Percentiles rank a stretch among this genome's conserved stretches.
Conservation (phyloP, 176 grass and related monocot genomes). For the Carex scoparia region DNA sequence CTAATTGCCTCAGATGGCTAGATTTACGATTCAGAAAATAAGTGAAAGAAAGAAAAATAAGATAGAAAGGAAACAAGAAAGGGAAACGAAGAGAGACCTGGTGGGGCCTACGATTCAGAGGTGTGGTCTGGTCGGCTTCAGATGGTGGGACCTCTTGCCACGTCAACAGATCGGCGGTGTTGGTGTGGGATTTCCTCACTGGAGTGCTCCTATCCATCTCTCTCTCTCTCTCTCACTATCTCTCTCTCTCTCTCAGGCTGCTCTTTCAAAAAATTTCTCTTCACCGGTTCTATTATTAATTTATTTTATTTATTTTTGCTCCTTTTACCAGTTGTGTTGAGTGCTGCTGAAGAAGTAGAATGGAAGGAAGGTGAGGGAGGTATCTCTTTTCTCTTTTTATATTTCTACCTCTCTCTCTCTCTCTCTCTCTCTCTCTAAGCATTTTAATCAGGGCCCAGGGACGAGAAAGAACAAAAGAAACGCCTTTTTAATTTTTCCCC, state of each 20-base stretch:
- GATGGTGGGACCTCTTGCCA: constrained; percentile 62
- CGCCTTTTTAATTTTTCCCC: neutral
- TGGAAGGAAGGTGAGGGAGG: constrained; percentile 62
- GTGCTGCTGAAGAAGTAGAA: constrained; percentile 45
- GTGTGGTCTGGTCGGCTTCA: constrained; percentile 29
- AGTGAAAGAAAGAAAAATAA: neutral
- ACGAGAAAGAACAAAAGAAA: neutral
- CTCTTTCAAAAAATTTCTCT: neutral
- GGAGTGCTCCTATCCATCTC: constrained; percentile 83
- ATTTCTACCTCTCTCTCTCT: neutral
- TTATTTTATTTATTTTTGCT: neutral
- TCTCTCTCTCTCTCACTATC: neutral
- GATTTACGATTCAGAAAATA: neutral
- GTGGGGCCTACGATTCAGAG: constrained; percentile 49
- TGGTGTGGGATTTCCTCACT: constrained; percentile 87
- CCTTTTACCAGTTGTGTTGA: neutral
- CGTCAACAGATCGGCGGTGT: constrained; percentile 83
- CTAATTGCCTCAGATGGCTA: constrained; percentile 86
- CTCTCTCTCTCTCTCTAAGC: neutral
- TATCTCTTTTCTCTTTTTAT: constrained; percentile 38
- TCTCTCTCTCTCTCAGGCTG: neutral
- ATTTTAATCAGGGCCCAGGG: neutral
- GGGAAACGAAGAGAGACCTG: constrained; percentile 29
- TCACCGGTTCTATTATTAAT: too few relatives aligned
- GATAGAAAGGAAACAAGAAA: neutral